Conservation (phyloP, 1,284 basidiomycete species). For the Ustilago bromivora region DNA sequence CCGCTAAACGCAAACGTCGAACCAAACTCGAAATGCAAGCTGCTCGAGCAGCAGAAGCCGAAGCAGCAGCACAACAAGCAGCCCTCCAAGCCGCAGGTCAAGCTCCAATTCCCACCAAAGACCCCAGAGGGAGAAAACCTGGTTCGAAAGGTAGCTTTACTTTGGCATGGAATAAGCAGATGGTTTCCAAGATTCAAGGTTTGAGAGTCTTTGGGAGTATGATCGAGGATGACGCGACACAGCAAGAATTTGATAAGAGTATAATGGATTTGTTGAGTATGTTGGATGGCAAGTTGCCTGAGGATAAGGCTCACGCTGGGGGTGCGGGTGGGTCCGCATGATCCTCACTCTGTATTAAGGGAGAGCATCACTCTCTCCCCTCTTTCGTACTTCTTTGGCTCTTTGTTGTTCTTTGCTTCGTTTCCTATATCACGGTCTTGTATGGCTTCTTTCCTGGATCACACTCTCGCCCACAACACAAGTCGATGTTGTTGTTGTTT, state of each 20-base stretch:
- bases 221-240: constrained; percentile 50
- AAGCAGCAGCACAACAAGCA: constrained; percentile 26
- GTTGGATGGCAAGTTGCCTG: constrained; percentile 44
- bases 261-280: constrained; percentile 36
- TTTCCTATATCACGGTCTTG: not conserved
- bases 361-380: too few species aligned
- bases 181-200: constrained; percentile 44
- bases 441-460: not conserved
- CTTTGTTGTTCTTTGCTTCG: not conserved
- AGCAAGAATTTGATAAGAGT: constrained; percentile 48
- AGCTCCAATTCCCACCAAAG: constrained; percentile 34
- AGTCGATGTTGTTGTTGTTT: not conserved
- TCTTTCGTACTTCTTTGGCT: too few species aligned
- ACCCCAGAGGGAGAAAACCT: constrained; percentile 32
- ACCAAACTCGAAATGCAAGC: constrained; percentile 46
- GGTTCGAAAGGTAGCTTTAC: constrained; percentile 36
- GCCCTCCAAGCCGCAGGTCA: constrained; percentile 37
- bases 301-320: constrained; percentile 20
- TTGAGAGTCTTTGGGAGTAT: constrained; percentile 46
- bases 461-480: not conserved
- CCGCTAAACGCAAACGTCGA: constrained; percentile 39
- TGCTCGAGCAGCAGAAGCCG: constrained; percentile 29
- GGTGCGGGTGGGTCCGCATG: not conserved
- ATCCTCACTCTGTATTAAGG: too few species aligned
- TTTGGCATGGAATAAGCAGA: constrained; percentile 44